Percentiles rank a stretch among this genome's conserved stretches.
These are phyloP conservation scores for Scopulariopsis brevicaulis DNA, from an alignment of 2,329 filamentous ascomycete species.

Conservation along the genomic window DNA sequence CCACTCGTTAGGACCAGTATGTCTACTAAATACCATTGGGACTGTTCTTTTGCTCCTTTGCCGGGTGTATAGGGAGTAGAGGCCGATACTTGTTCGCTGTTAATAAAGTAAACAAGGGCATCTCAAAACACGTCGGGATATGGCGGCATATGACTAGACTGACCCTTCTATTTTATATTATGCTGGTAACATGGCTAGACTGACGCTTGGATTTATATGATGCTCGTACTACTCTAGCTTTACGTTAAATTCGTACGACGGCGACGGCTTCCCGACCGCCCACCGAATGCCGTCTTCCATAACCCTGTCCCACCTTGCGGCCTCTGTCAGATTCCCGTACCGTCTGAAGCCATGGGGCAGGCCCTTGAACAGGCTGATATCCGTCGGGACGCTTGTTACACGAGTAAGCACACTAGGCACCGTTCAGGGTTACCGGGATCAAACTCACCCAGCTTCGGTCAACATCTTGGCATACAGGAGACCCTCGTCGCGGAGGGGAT, in stretches of 20 bases:
- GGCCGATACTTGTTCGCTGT: too few relatives aligned
- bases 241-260: constrained; percentile 14
- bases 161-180: too few relatives aligned
- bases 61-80: too few relatives aligned
- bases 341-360: constrained; percentile 37
- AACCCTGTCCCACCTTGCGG: constrained; percentile 27
- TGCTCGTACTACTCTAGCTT: constrained; percentile 1
- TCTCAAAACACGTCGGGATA: too few relatives aligned
- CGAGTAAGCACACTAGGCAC: not conserved
- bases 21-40: too few relatives aligned
- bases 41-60: too few relatives aligned
- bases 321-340: constrained; percentile 26
- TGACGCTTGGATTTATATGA: too few relatives aligned
- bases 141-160: too few relatives aligned
- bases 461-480: constrained; percentile 31
- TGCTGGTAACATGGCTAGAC: too few relatives aligned
- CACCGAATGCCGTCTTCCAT: constrained; percentile 30
- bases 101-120: too few relatives aligned
- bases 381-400: constrained; percentile 29
- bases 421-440: not conserved
- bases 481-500: constrained; percentile 36
- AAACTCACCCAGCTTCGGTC: constrained; percentile 27
- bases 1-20: too few relatives aligned
- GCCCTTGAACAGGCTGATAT: constrained; percentile 35
- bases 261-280: constrained; percentile 20